These are phyloP conservation scores for Penicillium capsulatum DNA, from an alignment of 2,329 filamentous ascomycete genomes.

Conservation along the genomic window DNA sequence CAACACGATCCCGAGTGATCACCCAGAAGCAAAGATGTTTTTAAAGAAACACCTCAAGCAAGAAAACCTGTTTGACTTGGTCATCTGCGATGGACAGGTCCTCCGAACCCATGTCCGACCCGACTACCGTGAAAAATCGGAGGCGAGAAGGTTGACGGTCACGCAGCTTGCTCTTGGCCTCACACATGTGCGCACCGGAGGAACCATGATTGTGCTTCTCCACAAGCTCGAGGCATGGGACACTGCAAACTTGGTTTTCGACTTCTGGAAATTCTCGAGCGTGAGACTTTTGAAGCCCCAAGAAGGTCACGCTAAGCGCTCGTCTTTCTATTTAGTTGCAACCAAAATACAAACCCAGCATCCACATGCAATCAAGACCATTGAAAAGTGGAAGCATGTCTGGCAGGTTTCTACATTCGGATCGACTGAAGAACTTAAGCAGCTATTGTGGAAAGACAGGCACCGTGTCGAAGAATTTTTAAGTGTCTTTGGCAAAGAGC, in stretches of 20 bases:
- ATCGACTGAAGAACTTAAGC: constrained; percentile 8
- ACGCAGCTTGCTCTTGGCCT: constrained; percentile 47
- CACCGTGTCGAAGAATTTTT: constrained; percentile 27
- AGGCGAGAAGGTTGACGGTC: constrained; percentile 36
- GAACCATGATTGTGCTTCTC: constrained; percentile 51
- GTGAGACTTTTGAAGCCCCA: constrained; percentile 47
- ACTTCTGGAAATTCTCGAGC: constrained; percentile 42
- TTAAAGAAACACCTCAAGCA: constrained; percentile 24
- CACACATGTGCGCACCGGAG: constrained; percentile 44
- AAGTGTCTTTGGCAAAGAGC: constrained; percentile 34
- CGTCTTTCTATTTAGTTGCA: constrained; percentile 54
- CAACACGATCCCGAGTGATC: constrained; percentile 16
- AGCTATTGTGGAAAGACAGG: constrained; percentile 2
- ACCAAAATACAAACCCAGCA: constrained; percentile 36
- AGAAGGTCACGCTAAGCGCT: constrained; percentile 39
- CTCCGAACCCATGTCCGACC: constrained; percentile 39
- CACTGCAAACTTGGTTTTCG: constrained; percentile 37
- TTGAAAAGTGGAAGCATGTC: constrained; percentile 27
- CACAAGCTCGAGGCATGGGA: constrained; percentile 47
- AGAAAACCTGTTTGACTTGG: constrained; percentile 39
- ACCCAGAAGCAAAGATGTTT: constrained; percentile 23
- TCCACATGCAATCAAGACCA: constrained; percentile 32
- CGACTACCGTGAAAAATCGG: constrained; percentile 31
- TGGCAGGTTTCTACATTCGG: constrained; percentile 40
- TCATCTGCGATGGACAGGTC: constrained; percentile 49